Evolutionary conservation across 2,329 filamentous ascomycete species (phyloP).

Genomic region (Pseudogymnoascus sp.): DNA sequence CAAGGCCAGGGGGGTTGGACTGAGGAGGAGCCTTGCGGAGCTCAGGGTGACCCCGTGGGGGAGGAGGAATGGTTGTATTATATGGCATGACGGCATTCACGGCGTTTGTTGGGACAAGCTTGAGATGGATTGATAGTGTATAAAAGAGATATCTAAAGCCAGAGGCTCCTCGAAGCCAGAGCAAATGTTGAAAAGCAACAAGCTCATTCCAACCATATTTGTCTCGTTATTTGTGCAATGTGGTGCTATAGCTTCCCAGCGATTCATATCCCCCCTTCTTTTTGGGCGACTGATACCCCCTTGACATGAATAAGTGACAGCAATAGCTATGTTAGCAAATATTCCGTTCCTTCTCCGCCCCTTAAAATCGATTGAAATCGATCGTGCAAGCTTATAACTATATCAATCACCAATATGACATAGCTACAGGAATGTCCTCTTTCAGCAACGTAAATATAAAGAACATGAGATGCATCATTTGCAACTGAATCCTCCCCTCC

Average conservation of each 20-base stretch:
- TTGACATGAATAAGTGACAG: not conserved
- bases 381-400: not conserved
- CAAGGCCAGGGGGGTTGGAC: not conserved
- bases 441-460: not conserved
- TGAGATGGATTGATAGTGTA: constrained; percentile 4
- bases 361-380: not conserved
- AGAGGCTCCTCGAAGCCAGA: constrained; percentile 4
- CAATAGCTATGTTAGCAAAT: not conserved
- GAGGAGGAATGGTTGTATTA: not conserved
- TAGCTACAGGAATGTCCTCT: not conserved
- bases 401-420: not conserved
- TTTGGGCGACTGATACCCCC: not conserved
- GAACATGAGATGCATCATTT: not conserved
- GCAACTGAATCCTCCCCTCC: not conserved
- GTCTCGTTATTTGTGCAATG: not conserved
- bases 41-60: not conserved
- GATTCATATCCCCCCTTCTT: not conserved
- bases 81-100: constrained; percentile 7
- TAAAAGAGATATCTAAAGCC: not conserved
- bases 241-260: not conserved
- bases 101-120: constrained; percentile 7
- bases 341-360: not conserved
- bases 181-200: constrained; percentile 1
- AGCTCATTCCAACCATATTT: not conserved
- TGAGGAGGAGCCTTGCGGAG: not conserved